Base-by-base conservation (phyloP, 1,284 basidiomycete species). In the Phellinidium pouzarii region DNA sequence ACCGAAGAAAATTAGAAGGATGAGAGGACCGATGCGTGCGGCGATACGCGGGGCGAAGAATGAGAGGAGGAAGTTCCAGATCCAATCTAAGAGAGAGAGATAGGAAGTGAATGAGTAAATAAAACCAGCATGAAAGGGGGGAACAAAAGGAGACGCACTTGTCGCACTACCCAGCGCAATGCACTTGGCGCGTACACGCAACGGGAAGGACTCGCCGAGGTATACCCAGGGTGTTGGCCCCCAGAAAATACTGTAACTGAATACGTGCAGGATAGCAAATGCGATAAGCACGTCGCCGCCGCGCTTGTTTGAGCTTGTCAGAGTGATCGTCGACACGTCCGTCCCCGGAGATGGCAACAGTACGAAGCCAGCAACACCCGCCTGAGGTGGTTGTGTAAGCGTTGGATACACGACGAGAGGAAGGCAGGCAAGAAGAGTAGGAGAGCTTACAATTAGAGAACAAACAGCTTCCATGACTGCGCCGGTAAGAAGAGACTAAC, bases 201-300 rank as follows among this genome's bases (percentile, higher is more conserved):
- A 76, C 2, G 87, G 87, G 71, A 79, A 80, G 34, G 74, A 77
- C 67, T 84, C 80, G 49, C 77, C 77, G 20, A 82, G 70, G 59
- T 80, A 73, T 17, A 81, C 81, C 74, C 76, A 84, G 61, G 82
- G 85, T 11, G 79, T 79, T 3, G 82, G 78, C 2, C 84, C 86
- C 84, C 84, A 89, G 72, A 85, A 85, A 55, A 84, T 73, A 1
- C 76, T 77, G 68, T 79, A 90, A 17, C 76, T 78, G 58, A 82
- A 77, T n/a, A 90, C 80, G 57, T 90, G 87, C 31, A 90, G 66
- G 26, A 89, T 78, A 2, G 86, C 87, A 62, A 90, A 89, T 0
- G 87, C 80, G 59, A 87, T 85, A 37, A 87, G 68, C 0, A 77
- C 74, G 58, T 83, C 77, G 46, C 82, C 82, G 54, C 83, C 80